Conservation (phyloP, 495 filamentous ascomycete genomes). For the Trichoderma parareesei region DNA sequence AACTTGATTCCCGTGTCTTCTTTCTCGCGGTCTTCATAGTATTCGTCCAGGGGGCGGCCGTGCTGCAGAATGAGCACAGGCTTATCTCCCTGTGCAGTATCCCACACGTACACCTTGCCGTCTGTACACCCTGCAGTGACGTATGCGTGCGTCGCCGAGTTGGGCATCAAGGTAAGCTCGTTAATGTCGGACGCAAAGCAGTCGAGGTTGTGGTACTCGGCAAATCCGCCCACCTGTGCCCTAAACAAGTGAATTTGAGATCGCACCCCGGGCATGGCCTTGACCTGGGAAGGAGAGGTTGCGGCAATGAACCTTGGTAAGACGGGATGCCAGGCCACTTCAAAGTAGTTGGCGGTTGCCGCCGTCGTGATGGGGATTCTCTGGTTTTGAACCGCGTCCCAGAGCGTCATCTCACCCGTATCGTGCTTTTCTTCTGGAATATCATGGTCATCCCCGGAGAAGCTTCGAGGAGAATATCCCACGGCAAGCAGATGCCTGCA, state of each 20-base stretch:
- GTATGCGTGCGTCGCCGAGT: conserved; percentile 41
- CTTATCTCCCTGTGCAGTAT: conserved; percentile 47
- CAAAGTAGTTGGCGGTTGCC: conserved; percentile 67
- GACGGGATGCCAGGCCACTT: conserved; percentile 67
- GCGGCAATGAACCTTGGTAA: conserved; percentile 52
- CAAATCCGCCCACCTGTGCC: conserved; percentile 26
- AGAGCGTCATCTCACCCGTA: conserved; percentile 65
- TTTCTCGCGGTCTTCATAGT: conserved; percentile 51
- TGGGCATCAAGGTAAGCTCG: conserved; percentile 58
- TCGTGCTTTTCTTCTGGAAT: conserved; percentile 43
- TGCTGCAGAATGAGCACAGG: conserved; percentile 64
- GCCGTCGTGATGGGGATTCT: conserved; percentile 38
- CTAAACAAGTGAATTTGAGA: conserved; percentile 45
- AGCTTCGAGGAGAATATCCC: conserved; percentile 60
- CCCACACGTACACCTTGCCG: conserved; percentile 79
- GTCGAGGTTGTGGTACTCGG: conserved; percentile 42
- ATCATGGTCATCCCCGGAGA: conserved; percentile 42
- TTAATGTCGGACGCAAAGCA: conserved; percentile 84
- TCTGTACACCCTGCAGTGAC: conserved; percentile 80
- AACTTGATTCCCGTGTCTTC: conserved; percentile 79
- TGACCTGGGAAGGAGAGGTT: conserved; percentile 44
- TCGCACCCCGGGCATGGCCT: conserved; percentile 30
- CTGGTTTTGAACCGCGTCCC: conserved; percentile 48
- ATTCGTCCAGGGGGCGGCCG: conserved; percentile 56
- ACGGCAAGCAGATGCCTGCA: conserved; percentile 58